Base-by-base conservation (phyloP, 305 asterid species). In the Fraxinus dipetala region DNA sequence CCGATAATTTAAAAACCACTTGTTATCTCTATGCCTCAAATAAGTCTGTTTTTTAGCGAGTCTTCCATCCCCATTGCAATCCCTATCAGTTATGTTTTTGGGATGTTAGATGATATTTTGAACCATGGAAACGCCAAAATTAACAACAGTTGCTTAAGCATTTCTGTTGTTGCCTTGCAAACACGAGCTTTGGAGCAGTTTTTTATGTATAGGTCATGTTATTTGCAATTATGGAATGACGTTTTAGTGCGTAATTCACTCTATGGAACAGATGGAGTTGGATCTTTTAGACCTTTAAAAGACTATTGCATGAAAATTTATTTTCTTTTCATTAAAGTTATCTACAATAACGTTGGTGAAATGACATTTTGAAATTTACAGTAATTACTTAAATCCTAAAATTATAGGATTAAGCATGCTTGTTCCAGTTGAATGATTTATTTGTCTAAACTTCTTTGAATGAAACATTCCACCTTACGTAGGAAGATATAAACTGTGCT, bases 261-360 rank as follows among this genome's bases (percentile, higher is more conserved):
- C 24, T 70, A 14, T 28, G 75, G 75, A 70, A n/a, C 22, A 70
- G 40, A 31, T 14, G 22, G 22, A 30, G 75, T 70, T 69, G 75
- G 75, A 70, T 70, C 75, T 70, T 69, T 70, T 70, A 70, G 75
- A 70, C 75, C 75, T 70, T 70, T 10, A 14, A 28, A 31, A 70
- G 9, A 70, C 22, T 5, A 31, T 67, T 30, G 75, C 40, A 13
- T 9, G 75, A 14, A 31, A 70, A 4, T 11, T 65, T 65, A 10
- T 65, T 65, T 65, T 28, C 14, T 72, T 34, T 31, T 31, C 76
- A 2, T 8, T 72, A 1, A 67, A 28, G 36, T 67, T 28, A 67
- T 28, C 74, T 3, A n/a, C 48, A 16, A 32, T 5, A 16, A 16
- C 10, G 9, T 13, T 72, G 45, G 20, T 72, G 48, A 72, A 67